Base-by-base conservation (phyloP, 2,329 filamentous ascomycete species). In the Neurospora sp. region DNA sequence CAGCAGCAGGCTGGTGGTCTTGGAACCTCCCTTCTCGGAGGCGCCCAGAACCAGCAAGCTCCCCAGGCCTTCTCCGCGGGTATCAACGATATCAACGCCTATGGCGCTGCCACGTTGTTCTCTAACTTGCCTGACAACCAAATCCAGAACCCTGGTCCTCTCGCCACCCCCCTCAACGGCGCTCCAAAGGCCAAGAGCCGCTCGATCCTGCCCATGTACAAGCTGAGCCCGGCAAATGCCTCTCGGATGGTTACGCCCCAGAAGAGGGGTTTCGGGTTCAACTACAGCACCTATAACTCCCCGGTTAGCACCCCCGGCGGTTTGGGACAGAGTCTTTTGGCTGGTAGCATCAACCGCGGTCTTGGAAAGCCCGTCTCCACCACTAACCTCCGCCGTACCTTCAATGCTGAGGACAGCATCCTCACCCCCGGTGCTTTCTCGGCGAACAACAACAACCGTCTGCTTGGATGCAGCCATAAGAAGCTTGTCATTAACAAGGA, bases 401-500 rank as follows among this genome's bases (percentile, higher is more conserved):
- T 92, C 79, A 92, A 90, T 70, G 86, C 90, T 0, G 92, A 97
- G 69, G 92, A 96, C 73, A 97, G 92, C 79, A 91, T 97, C 70
- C 84, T 97, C 37, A 88, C 92, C 1, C 93, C 94, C 0, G 92
- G 92, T 43, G 93, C 93, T 2, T 94, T 97, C 79, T 92, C 92
- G 2, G 85, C 90, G 36, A 90, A 87, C 76, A 82, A 86, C 19
- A 85, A 84, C 70, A 84, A 86, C 41, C 87, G 90, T 70, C 86
- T 88, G 74, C 90, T 89, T 68, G 86, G 88, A n/a, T 87, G 88
- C 65, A 92, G 87, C 77, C 88, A 97, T 75, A 97, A 97, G 83
- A 94, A 93, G 79, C 86, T 99, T 70, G 91, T 94, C 68, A 97
- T 99, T 78, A 96, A 97, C 80, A 90, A 93, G 73, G 91, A 90